Base-by-base conservation (phyloP, 2,329 filamentous ascomycete species). In the Colletotrichum falcatum region DNA sequence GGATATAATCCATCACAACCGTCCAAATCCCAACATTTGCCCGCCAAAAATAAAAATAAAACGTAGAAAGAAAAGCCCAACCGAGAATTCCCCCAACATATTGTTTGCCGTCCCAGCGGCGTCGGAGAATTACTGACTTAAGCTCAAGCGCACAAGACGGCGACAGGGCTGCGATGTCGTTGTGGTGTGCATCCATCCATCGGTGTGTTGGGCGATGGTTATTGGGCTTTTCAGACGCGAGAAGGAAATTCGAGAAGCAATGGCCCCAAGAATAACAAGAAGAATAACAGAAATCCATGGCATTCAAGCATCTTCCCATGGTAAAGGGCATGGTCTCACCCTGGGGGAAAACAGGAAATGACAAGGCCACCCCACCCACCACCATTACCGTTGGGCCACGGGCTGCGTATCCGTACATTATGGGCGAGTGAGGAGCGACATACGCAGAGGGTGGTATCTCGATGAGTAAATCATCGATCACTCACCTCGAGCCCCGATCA, bases 121-220 rank as follows among this genome's bases (percentile, higher is more conserved):
- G n/a, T 39, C 67, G 68, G 68, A 64, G 58, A 71, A 59, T 71
- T 64, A 69, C 59, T 69, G 66, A 61, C 66, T 58, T 66, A 66
- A 70, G 66, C 63, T 69, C 20, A n/a, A 53, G 28, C 35, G 14
- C 35, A 56, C 44, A 33, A 51, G 46, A 46, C 33, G 49, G 51
- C 39, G 55, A 14, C 18, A 16, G 20, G 51, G 16, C 26, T 30
- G 33, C 5, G 33, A 28, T n/a, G 51, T 54, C 51, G 28, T 14
- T 20, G 20, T 33, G 51, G 51, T 35, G 30, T 35, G 48, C 48
- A 51, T 51, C 14, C 48, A 30, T 51, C 14, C 48, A 30, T 51
- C 48, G 28, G 48, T 51, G 26, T 51, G 48, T 30, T 30, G 5
- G 8, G 9, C 33, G 61, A 63, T 39, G 33, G 48, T 33, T 48